phyloP scores from a whole-genome alignment of 176 grass and related monocot genomes.

The Secale cereale region DNA sequence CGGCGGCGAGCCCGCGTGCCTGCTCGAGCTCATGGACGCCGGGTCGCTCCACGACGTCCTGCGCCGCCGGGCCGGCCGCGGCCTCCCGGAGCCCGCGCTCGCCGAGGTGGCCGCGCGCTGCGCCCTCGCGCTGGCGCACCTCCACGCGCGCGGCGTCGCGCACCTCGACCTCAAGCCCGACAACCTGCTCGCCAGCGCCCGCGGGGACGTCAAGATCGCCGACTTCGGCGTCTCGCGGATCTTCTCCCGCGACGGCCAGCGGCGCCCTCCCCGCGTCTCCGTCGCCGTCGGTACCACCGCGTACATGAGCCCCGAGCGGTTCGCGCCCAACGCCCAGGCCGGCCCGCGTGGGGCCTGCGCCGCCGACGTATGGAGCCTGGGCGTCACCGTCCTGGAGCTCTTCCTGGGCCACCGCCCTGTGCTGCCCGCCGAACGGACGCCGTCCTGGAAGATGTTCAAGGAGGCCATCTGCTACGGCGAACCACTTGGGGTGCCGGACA shows the following conservation, averaged over 20 bases:
- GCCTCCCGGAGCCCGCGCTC: conserved; percentile 28
- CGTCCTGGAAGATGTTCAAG: not conserved
- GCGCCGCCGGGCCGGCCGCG: not conserved
- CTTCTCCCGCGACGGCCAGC: not conserved
- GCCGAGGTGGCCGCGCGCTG: conserved; percentile 35
- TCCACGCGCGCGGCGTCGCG: conserved; percentile 32
- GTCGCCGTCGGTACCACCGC: not conserved
- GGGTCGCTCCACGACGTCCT: conserved; percentile 8
- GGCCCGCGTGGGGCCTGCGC: conserved; percentile 20
- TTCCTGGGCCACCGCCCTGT: not conserved
- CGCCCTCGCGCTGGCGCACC: conserved; percentile 11
- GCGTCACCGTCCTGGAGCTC: conserved; percentile 28
- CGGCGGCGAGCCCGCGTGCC: not conserved
- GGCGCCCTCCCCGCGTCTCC: not conserved
- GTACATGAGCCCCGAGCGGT: conserved; percentile 45
- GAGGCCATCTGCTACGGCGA: conserved; percentile 12
- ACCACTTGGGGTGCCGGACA: not conserved
- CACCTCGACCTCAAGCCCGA: conserved; percentile 39
- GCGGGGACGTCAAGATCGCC: conserved; percentile 28
- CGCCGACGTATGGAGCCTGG: conserved; percentile 42
- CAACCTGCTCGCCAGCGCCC: conserved; percentile 29
- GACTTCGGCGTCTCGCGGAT: conserved; percentile 15
- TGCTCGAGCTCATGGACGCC: conserved; percentile 39
- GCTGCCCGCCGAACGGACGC: not conserved
- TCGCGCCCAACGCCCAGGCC: conserved; percentile 2